A percentile compares a stretch with the other conserved stretches of the same genome.
These are phyloP conservation scores for Globisporangium irregulare DNA, from an alignment of 352 stramenopile genomes.

Conservation along the genomic window DNA sequence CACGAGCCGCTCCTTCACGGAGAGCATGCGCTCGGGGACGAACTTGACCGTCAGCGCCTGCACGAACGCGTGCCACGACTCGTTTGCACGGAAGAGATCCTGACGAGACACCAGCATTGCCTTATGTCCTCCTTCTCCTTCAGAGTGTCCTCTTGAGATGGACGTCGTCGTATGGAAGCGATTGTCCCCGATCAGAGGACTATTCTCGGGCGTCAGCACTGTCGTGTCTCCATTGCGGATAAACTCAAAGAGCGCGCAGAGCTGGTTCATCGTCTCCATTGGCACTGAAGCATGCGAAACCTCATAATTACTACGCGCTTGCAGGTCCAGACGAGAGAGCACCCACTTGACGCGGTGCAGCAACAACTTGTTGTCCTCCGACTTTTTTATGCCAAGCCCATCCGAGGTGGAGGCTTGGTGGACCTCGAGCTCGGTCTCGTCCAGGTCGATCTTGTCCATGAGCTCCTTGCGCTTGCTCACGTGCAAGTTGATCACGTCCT, in stretches of 20 bases:
- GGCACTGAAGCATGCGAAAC: neutral
- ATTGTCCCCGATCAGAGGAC: constrained; percentile 32
- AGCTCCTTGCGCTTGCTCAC: constrained; percentile 45
- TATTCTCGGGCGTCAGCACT: constrained; percentile 45
- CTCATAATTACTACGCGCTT: constrained; percentile 3
- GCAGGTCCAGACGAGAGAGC: constrained; percentile 60
- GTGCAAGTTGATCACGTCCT: constrained; percentile 54
- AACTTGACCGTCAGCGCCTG: constrained; percentile 67
- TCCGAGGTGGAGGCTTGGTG: constrained; percentile 24
- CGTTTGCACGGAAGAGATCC: constrained; percentile 38
- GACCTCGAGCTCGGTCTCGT: constrained; percentile 57
- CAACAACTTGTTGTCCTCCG: constrained; percentile 52
- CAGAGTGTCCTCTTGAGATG: constrained; percentile 1
- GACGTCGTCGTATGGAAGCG: neutral
- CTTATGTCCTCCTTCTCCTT: neutral
- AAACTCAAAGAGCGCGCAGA: constrained; percentile 78
- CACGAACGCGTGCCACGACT: constrained; percentile 59
- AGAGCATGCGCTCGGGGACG: constrained; percentile 54
- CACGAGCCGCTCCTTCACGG: constrained; percentile 62
- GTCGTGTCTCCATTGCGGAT: constrained; percentile 51
- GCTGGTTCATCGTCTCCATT: constrained; percentile 45
- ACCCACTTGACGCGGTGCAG: constrained; percentile 79
- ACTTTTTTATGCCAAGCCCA: neutral
- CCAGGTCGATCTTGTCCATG: constrained; percentile 48
- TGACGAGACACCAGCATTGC: constrained; percentile 23